Conservation (phyloP, 441 rosid species). For the Gossypium armourianum region DNA sequence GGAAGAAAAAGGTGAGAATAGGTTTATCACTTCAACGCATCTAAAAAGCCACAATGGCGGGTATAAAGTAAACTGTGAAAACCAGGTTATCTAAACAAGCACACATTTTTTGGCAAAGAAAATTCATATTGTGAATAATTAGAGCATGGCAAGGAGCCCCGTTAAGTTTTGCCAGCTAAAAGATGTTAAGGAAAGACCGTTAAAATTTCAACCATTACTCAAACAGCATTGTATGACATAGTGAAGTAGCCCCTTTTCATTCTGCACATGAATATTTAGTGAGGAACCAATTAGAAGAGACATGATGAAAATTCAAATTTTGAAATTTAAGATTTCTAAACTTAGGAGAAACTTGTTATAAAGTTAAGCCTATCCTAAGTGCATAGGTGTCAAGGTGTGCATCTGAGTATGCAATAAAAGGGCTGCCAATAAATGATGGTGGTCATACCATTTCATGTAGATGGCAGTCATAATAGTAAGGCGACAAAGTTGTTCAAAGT, state of each 20-base stretch:
- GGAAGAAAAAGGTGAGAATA: neutral
- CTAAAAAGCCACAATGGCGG: slow-evolving; percentile 1
- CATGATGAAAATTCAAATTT: neutral
- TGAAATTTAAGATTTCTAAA: neutral
- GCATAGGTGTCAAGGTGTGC: neutral
- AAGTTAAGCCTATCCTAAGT: neutral
- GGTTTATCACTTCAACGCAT: neutral
- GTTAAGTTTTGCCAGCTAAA: neutral
- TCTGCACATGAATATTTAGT: neutral
- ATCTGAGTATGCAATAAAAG: neutral
- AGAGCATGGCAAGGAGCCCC: neutral
- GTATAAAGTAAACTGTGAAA: neutral
- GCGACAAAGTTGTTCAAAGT: neutral
- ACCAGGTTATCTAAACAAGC: slow-evolving; percentile 5
- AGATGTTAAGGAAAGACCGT: neutral
- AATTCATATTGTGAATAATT: neutral
- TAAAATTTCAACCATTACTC: neutral
- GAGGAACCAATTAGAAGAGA: neutral
- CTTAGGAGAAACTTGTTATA: neutral
- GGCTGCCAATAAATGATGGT: neutral
- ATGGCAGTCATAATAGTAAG: neutral
- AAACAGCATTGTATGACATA: neutral
- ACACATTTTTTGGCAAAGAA: neutral
- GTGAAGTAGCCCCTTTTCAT: neutral
- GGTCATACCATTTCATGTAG: neutral